Conservation (phyloP, 176 grass and related monocot genomes). For the Puccinellia tenuiflora region DNA sequence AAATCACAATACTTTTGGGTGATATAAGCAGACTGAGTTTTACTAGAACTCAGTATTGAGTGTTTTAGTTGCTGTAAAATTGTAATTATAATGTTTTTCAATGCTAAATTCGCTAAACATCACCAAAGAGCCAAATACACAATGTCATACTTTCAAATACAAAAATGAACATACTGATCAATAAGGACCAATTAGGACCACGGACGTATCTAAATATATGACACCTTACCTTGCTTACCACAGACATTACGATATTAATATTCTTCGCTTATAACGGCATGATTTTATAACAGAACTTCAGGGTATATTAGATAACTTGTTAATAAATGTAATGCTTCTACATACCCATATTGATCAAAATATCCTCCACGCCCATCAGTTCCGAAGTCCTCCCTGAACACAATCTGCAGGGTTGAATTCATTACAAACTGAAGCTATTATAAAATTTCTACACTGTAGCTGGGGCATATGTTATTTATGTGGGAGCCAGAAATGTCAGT, state of each 20-base stretch:
- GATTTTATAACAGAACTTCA: slow-evolving; percentile 8
- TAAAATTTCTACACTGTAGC: not conserved
- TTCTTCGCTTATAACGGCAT: slow-evolving; percentile 1
- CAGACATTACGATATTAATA: not conserved
- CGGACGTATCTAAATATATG: not conserved
- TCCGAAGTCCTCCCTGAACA: slow-evolving; percentile 96
- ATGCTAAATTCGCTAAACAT: not conserved
- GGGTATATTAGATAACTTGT: not conserved
- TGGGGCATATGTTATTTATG: not conserved
- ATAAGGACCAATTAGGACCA: slow-evolving; percentile 1
- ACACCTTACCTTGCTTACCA: not conserved
- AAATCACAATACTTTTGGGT: not conserved
- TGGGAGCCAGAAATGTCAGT: not conserved
- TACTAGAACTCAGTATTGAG: slow-evolving; percentile 4
- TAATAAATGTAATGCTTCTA: slow-evolving; percentile 18
- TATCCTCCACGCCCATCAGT: slow-evolving; percentile 97
- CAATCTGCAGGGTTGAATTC: slow-evolving; percentile 66
- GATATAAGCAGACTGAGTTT: not conserved
- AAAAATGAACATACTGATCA: not conserved
- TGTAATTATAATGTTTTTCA: not conserved
- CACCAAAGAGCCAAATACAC: not conserved
- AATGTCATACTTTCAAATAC: not conserved
- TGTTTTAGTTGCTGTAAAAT: not conserved
- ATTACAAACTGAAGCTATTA: not conserved
- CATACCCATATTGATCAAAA: slow-evolving; percentile 96